Base-by-base conservation (phyloP, 2,329 filamentous ascomycete genomes). In the Beauveria sp. region DNA sequence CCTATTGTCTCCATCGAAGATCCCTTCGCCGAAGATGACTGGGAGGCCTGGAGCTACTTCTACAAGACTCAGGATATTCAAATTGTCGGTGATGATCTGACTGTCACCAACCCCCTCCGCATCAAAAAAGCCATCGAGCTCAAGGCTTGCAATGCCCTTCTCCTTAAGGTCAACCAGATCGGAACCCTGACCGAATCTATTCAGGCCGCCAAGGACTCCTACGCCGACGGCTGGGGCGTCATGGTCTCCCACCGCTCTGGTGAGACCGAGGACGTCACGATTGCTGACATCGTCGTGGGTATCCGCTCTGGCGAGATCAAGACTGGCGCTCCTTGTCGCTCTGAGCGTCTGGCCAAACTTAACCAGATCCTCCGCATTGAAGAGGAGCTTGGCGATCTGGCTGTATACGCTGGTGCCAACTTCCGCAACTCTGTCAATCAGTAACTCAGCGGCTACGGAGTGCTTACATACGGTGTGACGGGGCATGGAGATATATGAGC, bases 31-130 rank as follows among this genome's bases (percentile, higher is more conserved):
- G 95, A 99, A 86, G 95, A 98, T 74, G 95, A 99, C 85, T 99
- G 95, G 95, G 93, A 98, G 86, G 95, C 95, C 65, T 99, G 95
- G 95, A 96, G 91, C 87, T 96, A 98, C 88, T 99, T 98, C 89
- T 96, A 89, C 89, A 97, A 97, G 90, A 95, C 91, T 72, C 92
- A 91, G 75, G 88, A 97, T 79, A 93, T 96, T 84, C 95, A 99
- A 86, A 92, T 99, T 75, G 95, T 99, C 69, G 95, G 88, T 82
- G 95, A 99, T 75, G 95, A 99, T 76, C 80, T 99, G 85, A 98
- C 95, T 69, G 95, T 99, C 79, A 99, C 95, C 79, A 99, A 99
- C 88, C 95, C 95, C 66, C 81, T 90, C 72, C 93, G 95, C 79
- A 99, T 99, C 86, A 97, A 98, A 91, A 96, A 96, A 86, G 95